phyloP scores from a whole-genome alignment of 306 rosid genomes.

The Crataegus laevigata region DNA sequence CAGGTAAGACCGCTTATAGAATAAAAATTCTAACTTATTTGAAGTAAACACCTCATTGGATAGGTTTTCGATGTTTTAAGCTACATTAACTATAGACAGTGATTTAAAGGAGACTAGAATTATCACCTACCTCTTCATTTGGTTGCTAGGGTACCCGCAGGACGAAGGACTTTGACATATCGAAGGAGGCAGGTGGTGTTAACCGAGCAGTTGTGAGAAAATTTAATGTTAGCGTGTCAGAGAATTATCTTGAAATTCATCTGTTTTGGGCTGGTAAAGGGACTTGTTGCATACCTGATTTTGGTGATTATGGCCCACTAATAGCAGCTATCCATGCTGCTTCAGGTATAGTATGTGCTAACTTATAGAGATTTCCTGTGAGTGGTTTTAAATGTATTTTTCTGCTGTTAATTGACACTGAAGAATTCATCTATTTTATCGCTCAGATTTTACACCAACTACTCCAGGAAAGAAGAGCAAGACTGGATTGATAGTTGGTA shows the following conservation, averaged over 20 bases:
- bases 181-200: constrained; percentile 13
- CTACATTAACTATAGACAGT: too few species aligned
- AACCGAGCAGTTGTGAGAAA: neutral
- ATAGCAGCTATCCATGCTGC: constrained; percentile 10
- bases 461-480: neutral
- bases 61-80: too few species aligned
- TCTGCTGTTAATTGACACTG: neutral
- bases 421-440: neutral
- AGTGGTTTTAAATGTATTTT: neutral
- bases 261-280: constrained; percentile 25
- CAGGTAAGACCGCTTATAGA: constrained; percentile 24
- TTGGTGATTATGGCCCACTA: constrained; percentile 3
- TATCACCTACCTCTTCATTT: neutral
- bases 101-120: neutral
- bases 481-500: constrained; percentile 12
- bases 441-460: constrained; percentile 1
- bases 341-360: neutral
- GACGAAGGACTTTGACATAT: constrained; percentile 13
- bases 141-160: neutral
- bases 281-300: constrained; percentile 17
- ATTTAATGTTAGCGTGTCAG: constrained; percentile 2
- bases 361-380: neutral
- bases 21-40: neutral
- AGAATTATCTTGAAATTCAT: constrained; percentile 22
- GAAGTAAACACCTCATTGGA: neutral